These are phyloP conservation scores for Eucommia ulmoides DNA, from an alignment of 257 asterid species.

Conservation along the genomic window DNA sequence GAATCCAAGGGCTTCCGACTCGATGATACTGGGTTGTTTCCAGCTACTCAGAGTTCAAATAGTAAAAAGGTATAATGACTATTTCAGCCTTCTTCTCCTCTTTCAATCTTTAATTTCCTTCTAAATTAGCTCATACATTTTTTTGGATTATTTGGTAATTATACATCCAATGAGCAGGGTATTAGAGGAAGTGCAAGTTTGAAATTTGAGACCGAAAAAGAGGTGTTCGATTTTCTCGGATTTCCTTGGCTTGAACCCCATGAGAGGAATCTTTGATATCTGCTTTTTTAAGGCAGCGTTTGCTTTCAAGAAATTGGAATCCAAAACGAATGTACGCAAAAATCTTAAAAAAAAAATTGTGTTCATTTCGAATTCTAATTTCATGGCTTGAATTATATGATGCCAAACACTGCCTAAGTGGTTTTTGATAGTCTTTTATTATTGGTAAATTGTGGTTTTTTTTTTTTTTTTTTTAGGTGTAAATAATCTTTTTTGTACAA, in stretches of 20 bases:
- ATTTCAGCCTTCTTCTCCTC: background rate
- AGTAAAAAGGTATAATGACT: constrained; percentile 39
- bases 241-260: constrained; percentile 79
- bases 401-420: too few relatives aligned
- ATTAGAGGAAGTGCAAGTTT: constrained; percentile 68
- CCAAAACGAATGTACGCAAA: too few relatives aligned
- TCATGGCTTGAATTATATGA: too few relatives aligned
- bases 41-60: constrained; percentile 20
- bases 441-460: too few relatives aligned
- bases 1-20: constrained; percentile 43
- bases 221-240: constrained; percentile 85
- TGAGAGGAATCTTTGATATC: constrained; percentile 71
- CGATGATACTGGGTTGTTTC: constrained; percentile 39
- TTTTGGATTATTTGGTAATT: too few relatives aligned
- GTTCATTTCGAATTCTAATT: too few relatives aligned
- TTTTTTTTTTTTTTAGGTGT: too few relatives aligned
- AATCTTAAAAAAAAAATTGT: too few relatives aligned
- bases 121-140: background rate
- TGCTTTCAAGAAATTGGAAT: too few relatives aligned
- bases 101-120: constrained; percentile 3
- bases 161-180: constrained; percentile 64
- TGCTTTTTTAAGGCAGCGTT: too few relatives aligned
- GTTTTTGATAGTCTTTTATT: too few relatives aligned
- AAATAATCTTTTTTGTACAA: too few relatives aligned
- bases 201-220: constrained; percentile 69